Conservation (phyloP, 2,329 filamentous ascomycete species). For the Trichoderma arundinaceum region DNA sequence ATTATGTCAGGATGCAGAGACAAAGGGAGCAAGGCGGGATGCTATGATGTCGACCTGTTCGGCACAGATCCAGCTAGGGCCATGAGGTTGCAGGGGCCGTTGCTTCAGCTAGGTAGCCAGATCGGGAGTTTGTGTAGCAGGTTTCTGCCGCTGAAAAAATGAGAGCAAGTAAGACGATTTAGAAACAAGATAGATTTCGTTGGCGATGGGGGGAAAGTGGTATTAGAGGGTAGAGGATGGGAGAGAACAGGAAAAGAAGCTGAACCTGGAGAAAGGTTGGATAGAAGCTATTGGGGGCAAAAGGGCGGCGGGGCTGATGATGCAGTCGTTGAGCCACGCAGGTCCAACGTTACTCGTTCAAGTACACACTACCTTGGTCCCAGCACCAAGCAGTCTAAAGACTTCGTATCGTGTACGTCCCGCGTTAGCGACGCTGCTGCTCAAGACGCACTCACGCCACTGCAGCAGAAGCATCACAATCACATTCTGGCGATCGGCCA, state of each 20-base stretch:
- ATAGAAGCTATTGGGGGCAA: not conserved
- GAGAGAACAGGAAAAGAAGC: not conserved
- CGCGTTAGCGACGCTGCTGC: not conserved
- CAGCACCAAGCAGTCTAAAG: not conserved
- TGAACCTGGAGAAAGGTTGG: slow-evolving; percentile 16
- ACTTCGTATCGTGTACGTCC: not conserved
- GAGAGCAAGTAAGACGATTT: not conserved
- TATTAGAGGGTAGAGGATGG: not conserved
- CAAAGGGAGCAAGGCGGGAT: not conserved
- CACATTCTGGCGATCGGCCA: slow-evolving; percentile 14
- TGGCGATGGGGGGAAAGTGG: too few relatives aligned
- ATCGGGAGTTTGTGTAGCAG: not conserved
- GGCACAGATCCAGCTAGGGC: slow-evolving; percentile 1
- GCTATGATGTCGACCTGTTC: not conserved
- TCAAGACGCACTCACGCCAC: not conserved
- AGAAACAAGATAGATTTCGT: not conserved
- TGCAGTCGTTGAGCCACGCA: slow-evolving; percentile 16
- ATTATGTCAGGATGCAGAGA: not conserved
- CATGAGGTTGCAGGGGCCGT: not conserved
- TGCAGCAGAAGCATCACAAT: not conserved
- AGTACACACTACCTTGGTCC: not conserved
- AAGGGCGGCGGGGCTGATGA: slow-evolving; percentile 18
- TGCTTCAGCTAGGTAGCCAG: slow-evolving; percentile 10
- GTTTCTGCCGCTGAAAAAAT: not conserved
- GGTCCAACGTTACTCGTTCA: not conserved